A percentile compares a stretch with the other conserved stretches of the same genome.
Conservation (phyloP, 2,329 filamentous ascomycete species). For the Calonectria pseudoturangicola region DNA sequence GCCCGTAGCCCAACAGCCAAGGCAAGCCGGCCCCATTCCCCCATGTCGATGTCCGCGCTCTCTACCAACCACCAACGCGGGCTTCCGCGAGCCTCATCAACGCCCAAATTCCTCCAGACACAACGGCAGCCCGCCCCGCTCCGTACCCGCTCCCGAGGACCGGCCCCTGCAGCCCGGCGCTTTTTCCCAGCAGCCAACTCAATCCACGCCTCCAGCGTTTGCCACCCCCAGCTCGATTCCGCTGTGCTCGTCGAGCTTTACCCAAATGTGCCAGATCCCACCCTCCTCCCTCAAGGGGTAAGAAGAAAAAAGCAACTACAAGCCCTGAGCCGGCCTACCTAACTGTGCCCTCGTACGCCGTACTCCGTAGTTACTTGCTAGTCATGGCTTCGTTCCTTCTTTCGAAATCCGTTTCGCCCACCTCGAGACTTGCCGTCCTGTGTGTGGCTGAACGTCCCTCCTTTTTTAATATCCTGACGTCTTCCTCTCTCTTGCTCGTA, state of each 20-base stretch:
- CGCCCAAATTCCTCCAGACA: slow-evolving; percentile 33
- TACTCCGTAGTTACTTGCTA: slow-evolving; percentile 50
- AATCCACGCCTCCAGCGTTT: slow-evolving; percentile 44
- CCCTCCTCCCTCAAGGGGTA: slow-evolving; percentile 50
- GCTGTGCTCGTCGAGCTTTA: slow-evolving; percentile 44
- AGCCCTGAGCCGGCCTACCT: slow-evolving; percentile 48
- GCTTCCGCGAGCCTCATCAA: slow-evolving; percentile 34
- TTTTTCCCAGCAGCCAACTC: slow-evolving; percentile 45
- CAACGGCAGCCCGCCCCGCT: slow-evolving; percentile 45
- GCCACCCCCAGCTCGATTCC: slow-evolving; percentile 41
- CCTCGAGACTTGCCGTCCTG: slow-evolving; percentile 46
- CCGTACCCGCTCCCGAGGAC: slow-evolving; percentile 50
- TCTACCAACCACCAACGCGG: slow-evolving; percentile 19
- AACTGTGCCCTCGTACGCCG: slow-evolving; percentile 35
- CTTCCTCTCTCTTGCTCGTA: slow-evolving; percentile 33
- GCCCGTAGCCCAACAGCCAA: slow-evolving; percentile 26
- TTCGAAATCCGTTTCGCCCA: slow-evolving; percentile 50
- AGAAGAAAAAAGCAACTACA: slow-evolving; percentile 52
- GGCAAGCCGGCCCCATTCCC: slow-evolving; percentile 13
- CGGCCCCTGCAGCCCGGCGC: slow-evolving; percentile 51
- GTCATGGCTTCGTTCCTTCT: slow-evolving; percentile 53
- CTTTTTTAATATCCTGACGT: slow-evolving; percentile 22
- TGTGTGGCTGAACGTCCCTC: slow-evolving; percentile 48
- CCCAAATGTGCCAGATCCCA: slow-evolving; percentile 55
- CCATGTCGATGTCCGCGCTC: slow-evolving; percentile 11